Evolutionary conservation across 441 rosid genomes (phyloP).

Genomic region (Mallotus japonicus): DNA sequence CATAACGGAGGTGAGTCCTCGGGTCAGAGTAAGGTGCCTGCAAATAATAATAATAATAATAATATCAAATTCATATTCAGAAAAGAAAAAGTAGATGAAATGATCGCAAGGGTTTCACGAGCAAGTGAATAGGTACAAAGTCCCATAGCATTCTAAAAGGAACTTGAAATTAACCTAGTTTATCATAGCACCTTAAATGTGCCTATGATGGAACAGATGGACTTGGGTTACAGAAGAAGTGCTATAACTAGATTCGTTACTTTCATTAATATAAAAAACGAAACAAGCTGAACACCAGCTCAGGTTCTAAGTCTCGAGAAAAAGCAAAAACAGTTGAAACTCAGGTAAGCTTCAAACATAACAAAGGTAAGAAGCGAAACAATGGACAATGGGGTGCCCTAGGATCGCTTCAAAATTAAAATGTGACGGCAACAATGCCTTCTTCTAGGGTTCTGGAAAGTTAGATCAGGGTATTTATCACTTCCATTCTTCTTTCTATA

Average conservation of each 20-base stretch:
- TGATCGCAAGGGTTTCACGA: background rate
- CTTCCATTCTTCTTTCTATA: background rate
- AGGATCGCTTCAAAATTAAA: background rate
- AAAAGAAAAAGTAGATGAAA: background rate
- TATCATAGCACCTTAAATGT: background rate
- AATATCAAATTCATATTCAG: background rate
- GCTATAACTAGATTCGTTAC: background rate
- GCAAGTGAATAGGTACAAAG: background rate
- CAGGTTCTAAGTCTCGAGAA: background rate
- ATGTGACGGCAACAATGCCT: background rate
- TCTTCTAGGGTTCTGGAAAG: background rate
- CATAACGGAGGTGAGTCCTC: constrained; percentile 79
- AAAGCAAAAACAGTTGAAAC: background rate
- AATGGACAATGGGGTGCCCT: background rate
- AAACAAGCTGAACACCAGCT: background rate
- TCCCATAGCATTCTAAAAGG: background rate
- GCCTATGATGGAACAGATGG: background rate
- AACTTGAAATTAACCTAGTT: background rate
- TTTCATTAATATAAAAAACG: background rate
- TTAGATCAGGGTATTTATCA: background rate
- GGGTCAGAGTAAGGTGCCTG: constrained; percentile 96
- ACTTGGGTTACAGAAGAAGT: background rate
- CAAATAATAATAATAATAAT: background rate
- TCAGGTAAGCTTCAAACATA: background rate
- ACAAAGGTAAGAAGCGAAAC: background rate